Percentiles rank a stretch among this genome's conserved stretches.
These are phyloP conservation scores for Prunus campanulata DNA, from an alignment of 306 rosid species.

Conservation along the genomic window DNA sequence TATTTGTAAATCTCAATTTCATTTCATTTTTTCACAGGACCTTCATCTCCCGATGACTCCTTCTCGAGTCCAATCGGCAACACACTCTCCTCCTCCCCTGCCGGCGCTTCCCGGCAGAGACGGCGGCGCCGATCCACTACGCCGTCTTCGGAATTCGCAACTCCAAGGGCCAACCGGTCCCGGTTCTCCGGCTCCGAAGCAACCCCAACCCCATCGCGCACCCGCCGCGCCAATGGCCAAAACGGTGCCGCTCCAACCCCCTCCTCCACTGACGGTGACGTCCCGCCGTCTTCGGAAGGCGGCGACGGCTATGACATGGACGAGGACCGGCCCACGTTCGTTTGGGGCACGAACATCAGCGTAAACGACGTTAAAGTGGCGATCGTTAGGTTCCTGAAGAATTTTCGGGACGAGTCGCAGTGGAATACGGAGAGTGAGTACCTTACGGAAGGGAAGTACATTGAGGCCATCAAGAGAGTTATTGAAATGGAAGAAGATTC, in stretches of 20 bases:
- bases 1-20: neutral
- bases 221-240: slow-evolving; percentile 31
- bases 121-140: slow-evolving; percentile 57
- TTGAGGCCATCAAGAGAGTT: slow-evolving; percentile 56
- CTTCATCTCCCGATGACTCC: slow-evolving; percentile 85
- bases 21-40: slow-evolving; percentile 35
- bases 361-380: slow-evolving; percentile 89
- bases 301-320: slow-evolving; percentile 77
- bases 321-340: slow-evolving; percentile 76
- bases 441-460: slow-evolving; percentile 73
- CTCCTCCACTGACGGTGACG: slow-evolving; percentile 62
- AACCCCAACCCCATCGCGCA: slow-evolving; percentile 56
- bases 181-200: slow-evolving; percentile 69
- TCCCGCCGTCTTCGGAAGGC: slow-evolving; percentile 67
- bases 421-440: slow-evolving; percentile 49
- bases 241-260: slow-evolving; percentile 50
- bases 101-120: slow-evolving; percentile 36
- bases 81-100: slow-evolving; percentile 76
- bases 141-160: slow-evolving; percentile 52
- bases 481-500: slow-evolving; percentile 81
- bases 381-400: slow-evolving; percentile 69
- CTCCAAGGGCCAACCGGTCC: slow-evolving; percentile 56
- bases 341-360: slow-evolving; percentile 96
- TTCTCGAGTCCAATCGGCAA: slow-evolving; percentile 82
- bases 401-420: slow-evolving; percentile 54